Base-by-base conservation (phyloP, 1,284 basidiomycete genomes). In the Moesziomyces sp. region DNA sequence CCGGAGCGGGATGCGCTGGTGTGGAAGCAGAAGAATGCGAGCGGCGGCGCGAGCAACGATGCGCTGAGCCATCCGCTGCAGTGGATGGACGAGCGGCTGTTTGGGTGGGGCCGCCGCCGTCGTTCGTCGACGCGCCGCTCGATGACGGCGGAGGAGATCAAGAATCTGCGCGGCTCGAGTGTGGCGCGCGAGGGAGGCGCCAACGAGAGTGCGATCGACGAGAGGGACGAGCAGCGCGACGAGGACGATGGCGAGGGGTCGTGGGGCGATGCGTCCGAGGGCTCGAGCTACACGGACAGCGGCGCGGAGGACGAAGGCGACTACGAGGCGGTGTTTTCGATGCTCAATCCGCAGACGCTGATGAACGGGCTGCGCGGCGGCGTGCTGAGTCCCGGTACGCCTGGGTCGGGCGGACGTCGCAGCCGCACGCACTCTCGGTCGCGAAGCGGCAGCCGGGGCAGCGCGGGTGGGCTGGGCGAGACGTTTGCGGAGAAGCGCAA, bases 11-110 rank as follows among this genome's bases (percentile, higher is more conserved):
- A 74, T 38, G 72, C 68, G 28, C 57, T 77, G 45, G 61, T 76
- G 46, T 76, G 76, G 71, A 72, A 75, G 58, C 60, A 75, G 23
- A 78, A 77, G 64, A 63, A 59, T 19, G 40, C 59, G 46, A 55
- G 58, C 44, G 60, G 58, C 44, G 51, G 74, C 43, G 46, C 66
- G 26, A 47, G 58, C 60, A 63, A 60, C 49, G 74, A 77, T 46
- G 68, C 71, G 46, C 72, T 83, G n/a, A 65, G 74, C 40, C 84
- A 82, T 60, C 83, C 83, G 18, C 72, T 84, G 26, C 83, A 84
- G 47, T 95, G 93, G 93, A 88, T 96, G 38, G 94, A 97, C 83
- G 94, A 96, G 85, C 89, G 92, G 18, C 86, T 97, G 43, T 97
- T 96, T 84, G 94, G 94, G 40, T 97, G 94, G 94, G 70, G 76